Conservation (phyloP, 495 filamentous ascomycete species). For the Clavariopsis aquatica region DNA sequence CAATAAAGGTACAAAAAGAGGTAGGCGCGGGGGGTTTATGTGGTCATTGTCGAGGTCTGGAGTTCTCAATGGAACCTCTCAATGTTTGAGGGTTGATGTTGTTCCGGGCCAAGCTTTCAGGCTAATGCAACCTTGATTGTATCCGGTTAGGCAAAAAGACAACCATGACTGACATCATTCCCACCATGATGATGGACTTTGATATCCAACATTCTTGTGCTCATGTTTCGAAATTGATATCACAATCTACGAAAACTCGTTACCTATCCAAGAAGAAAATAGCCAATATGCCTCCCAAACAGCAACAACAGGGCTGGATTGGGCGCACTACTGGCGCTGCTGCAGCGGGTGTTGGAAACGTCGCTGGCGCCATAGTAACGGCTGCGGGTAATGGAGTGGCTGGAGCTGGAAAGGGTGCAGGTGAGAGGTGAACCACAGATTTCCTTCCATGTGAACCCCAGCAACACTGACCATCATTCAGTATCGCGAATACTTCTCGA, state of each 20-base stretch:
- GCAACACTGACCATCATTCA: slow-evolving; percentile 18
- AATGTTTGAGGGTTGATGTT: not conserved
- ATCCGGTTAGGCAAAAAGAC: not conserved
- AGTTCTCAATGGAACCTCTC: not conserved
- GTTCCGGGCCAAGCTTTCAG: not conserved
- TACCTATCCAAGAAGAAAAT: slow-evolving; percentile 3
- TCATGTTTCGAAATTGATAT: not conserved
- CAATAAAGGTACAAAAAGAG: not conserved
- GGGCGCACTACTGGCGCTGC: slow-evolving; percentile 39
- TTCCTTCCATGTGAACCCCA: not conserved
- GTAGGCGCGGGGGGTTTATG: not conserved
- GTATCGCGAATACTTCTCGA: slow-evolving; percentile 44
- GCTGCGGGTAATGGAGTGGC: slow-evolving; percentile 46
- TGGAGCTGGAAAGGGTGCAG: slow-evolving; percentile 47
- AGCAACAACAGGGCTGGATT: slow-evolving; percentile 43
- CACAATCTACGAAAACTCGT: not conserved
- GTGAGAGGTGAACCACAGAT: slow-evolving; percentile 34
- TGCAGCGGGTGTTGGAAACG: slow-evolving; percentile 43
- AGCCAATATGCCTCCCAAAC: not conserved
- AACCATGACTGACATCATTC: slow-evolving; percentile 17
- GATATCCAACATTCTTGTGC: not conserved
- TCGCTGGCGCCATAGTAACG: slow-evolving; percentile 43
- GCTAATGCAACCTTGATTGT: slow-evolving; percentile 26
- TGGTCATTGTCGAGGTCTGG: not conserved
- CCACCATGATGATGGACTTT: not conserved